Base-by-base conservation (phyloP, 192 early-diverging fungal species). In the Entomortierella parvispora region DNA sequence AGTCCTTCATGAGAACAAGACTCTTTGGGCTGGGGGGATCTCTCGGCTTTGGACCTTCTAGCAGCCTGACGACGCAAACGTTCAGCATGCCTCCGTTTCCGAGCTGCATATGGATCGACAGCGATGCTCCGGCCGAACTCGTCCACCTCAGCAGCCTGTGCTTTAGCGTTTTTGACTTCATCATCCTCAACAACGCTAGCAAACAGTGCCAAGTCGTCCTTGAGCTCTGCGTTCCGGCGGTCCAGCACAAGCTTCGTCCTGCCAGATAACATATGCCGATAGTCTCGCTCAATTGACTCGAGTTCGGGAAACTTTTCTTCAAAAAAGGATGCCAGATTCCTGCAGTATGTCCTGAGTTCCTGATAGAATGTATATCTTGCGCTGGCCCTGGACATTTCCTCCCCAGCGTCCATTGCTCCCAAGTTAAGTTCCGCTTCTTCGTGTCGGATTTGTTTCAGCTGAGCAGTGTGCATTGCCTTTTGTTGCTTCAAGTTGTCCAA, bases 221-320 rank as follows among this genome's bases (percentile, higher is more conserved):
- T 40, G 43, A 71, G 50, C 23, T 86, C 83, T 15, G 70, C 47
- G 34, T 47, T 44, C 43, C 81, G 75, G 18, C 83, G 67, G 17
- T 81, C 48, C 12, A 66, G 31, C 0, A 83, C 81, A 22, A 67
- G 37, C 45, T 80, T 68, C 4, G 68, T 65, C 37, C 71, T 59
- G 17, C 74, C 62, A 3, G 58, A 51, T 11, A 88, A 61, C 22
- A 84, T 26, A 10, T 64, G 54, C 34, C 75, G 58, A 40, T 69
- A 82, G n/a, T 84, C 79, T n/a, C 54, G 54, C 54, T 88, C 87
- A 15, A 86, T 63, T 32, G 85, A 62, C 44, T 85, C 85, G 15
- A 88, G 55, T n/a, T 79, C 78, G 0, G 87, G 83, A 62, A 84
- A 83, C 77, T 88, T 88, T 50, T 74, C 81, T 61, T 88, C 87